Conservation (phyloP, 2,329 filamentous ascomycete species). For the Sclerotinia sclerotiorum region DNA sequence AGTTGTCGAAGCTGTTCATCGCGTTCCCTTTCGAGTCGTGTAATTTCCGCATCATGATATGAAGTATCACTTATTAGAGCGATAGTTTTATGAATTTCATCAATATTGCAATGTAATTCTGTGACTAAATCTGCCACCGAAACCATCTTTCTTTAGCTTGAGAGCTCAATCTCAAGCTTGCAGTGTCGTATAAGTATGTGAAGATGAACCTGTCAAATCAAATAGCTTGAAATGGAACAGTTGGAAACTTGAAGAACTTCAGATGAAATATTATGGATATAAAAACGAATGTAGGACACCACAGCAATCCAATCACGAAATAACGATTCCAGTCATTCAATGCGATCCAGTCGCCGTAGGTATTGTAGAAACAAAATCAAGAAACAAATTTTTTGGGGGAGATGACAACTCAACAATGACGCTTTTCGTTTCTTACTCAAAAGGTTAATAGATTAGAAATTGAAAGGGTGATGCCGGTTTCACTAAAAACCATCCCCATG, state of each 20-base stretch:
- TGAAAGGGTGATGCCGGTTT: slow-evolving; percentile 19
- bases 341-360: not conserved
- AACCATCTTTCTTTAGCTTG: slow-evolving; percentile 11
- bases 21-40: slow-evolving; percentile 30
- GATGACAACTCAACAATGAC: slow-evolving; percentile 12
- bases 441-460: not conserved
- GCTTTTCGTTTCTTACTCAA: not conserved
- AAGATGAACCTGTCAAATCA: not conserved
- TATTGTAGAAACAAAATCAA: not conserved
- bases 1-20: slow-evolving; percentile 32
- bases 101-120: slow-evolving; percentile 37
- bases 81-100: slow-evolving; percentile 34
- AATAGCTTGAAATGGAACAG: not conserved
- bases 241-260: not conserved
- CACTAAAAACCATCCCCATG: slow-evolving; percentile 9
- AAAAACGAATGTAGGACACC: not conserved
- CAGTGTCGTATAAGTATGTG: not conserved
- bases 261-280: slow-evolving; percentile 18
- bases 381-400: not conserved
- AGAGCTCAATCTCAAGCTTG: slow-evolving; percentile 7
- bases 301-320: slow-evolving; percentile 1
- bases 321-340: slow-evolving; percentile 12
- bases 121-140: slow-evolving; percentile 33
- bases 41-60: slow-evolving; percentile 34
- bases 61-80: slow-evolving; percentile 31